Base-by-base conservation (phyloP, 768 basidiomycete species). In the Artomyces pyxidatus region DNA sequence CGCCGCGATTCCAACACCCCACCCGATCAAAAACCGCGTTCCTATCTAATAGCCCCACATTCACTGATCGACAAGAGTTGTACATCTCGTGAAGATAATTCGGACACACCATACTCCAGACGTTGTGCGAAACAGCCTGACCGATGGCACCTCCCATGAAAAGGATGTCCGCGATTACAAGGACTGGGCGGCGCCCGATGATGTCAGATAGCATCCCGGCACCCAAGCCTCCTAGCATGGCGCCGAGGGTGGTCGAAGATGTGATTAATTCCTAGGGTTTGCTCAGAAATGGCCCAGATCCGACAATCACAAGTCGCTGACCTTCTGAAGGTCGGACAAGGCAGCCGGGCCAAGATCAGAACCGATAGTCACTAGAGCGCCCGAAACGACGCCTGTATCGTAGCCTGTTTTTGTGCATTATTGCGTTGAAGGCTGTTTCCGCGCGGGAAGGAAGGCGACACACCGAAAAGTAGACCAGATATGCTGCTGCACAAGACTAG, bases 311-410 rank as follows among this genome's bases (percentile, higher is more conserved):
- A 6, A 32, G 19, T 29, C 4, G 29, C 62, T 35, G 26, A 79
- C 84, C 71, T 85, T 85, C 62, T 88, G 80, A 29, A 73, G 71
- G 53, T 78, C 70, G 2, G 81, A 78, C 19, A 88, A 68, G 10
- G 60, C 62, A 9, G 67, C 60, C 6, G 80, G 74, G 3, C 83
- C 82, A 35, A 89, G 69, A 57, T 87, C 85, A 4, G 71, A 67
- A 0, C 78, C 75, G 48, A 89, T 87, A 9, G 77, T 81, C 21
- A 88, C 83, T 28, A 89, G 71, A n/a, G 86, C 83, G 23, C 87
- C 87, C 47, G 84, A 86, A 21, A 89, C 83, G 30, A 85, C 81
- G 38, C 85, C 85, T 9, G 86, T 89, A 59, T 89, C 86, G 58
- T 88, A 89, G 22, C 86, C 85, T 41, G n/a, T n/a, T n/a, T n/a